Base-by-base conservation (phyloP, 208 protist genomes). In the Acanthamoeba quina region DNA sequence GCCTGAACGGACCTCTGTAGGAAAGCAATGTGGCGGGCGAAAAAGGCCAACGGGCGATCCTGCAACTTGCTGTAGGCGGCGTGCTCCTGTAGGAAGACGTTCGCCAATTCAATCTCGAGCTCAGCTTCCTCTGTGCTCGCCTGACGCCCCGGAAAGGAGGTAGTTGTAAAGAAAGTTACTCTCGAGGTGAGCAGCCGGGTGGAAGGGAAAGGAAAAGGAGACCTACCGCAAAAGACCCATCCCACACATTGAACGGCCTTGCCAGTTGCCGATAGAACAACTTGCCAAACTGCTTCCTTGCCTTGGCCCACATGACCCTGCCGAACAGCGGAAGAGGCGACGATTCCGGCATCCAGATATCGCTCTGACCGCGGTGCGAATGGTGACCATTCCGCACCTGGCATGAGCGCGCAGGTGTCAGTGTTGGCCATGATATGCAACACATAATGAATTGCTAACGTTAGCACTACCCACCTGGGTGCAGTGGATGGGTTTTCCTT, bases 251-350 rank as follows among this genome's bases (percentile, higher is more conserved):
- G 17, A 80, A 21, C 41, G 47, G 70, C 15, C 34, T 52, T 3
- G 70, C 70, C 70, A 80, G 47, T 37, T 80, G 47, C 2, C 70
- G 70, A 52, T 80, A 80, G 70, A 80, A 80, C 19, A 80, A 5
- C 70, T 80, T 80, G 6, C 70, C 70, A 80, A 80, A 80, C 41
- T 80, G 70, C 34, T 21, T 47, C 34, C 70, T 41, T 5, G 70
- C 70, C 41, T 80, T 80, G 37, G 70, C 70, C 70, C 70, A 80
- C 70, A 80, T 80, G 15, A 80, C 70, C 70, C 70, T 80, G 70
- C 4, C 2, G 34, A 52, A 80, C 34, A 80, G n/a, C 7, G 70
- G 70, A 21, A 80, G 70, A 21, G 47, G 47, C 34, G 70, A 80
- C 7, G 37, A 10, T 49, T 80, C 70, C 34, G 70, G 52, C 7